Evolutionary conservation across 139 green algal species (phyloP), one percentile per base, ranked within the genome.

Genomic region (Zygnema circumcarinatum): DNA sequence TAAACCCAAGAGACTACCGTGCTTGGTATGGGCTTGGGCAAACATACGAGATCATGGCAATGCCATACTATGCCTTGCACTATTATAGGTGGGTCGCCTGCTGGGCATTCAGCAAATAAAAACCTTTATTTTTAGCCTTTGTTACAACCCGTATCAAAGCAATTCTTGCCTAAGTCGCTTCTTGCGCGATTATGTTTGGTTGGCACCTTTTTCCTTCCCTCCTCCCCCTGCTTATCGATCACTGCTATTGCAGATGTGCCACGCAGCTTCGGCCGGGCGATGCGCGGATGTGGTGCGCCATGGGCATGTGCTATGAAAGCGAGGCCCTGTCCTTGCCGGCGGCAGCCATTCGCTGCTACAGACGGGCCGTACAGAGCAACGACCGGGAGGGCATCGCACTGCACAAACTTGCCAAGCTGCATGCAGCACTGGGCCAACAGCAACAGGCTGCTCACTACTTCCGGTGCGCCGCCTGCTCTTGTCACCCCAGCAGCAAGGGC

Each of bases 21-120:
- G 97, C 96, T 22, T 99, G 97, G 96, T 99, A 98, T 92, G 96
- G 96, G 20, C 94, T 98, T 74, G 96, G 97, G 1, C 97, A 99
- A 90, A 98, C 96, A 31, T 98, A 99, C 88, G 97, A 99, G 94
- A 94, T 99, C 84, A 93, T 99, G 47, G 87, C 92, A 81, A 96
- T 97, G 95, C 95, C 94, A 0, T 94, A 94, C 68, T 96, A 97
- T 47, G 95, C 95, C 20, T 86, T 98, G 67, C 94, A 97, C 90
- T 98, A 98, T 92, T 98, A 94, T 88, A 82, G 93, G 86, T 90
- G 94, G 29, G 96, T 35, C 39, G 25, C 54, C 54, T 72, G n/a
- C n/a, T n/a, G n/a, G n/a, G n/a, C n/a, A n/a, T n/a, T n/a, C n/a
- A n/a, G n/a, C n/a, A n/a, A n/a, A n/a, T 96, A 29, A 91, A 94